Evolutionary conservation across 257 asterid species (phyloP).

Genomic region (Scutellaria minor): DNA sequence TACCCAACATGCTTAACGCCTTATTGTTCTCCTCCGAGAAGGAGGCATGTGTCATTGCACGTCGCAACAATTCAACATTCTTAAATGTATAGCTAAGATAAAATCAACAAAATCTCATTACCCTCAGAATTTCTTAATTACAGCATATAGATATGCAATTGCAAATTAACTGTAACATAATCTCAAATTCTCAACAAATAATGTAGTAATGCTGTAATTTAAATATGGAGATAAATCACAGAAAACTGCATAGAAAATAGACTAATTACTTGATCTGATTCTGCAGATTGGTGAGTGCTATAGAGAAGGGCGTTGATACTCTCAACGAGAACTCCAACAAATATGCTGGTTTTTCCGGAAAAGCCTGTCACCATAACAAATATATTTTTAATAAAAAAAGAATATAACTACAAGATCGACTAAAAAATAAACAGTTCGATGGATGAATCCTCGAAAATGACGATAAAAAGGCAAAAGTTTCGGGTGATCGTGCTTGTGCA

Average conservation of each 20-base stretch:
- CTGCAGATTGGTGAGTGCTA: conserved; percentile 65
- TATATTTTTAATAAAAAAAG: not conserved
- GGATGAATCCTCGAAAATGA: conserved; percentile 4
- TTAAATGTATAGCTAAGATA: conserved; percentile 60
- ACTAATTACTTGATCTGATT: conserved; percentile 53
- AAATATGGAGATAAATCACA: conserved; percentile 1
- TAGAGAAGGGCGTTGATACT: conserved; percentile 58
- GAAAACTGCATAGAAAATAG: not conserved
- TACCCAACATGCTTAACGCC: conserved; percentile 68
- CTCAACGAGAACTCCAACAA: conserved; percentile 20
- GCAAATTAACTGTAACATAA: not conserved
- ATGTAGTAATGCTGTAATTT: not conserved
- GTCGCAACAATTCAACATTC: conserved; percentile 55
- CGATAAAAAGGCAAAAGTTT: conserved; percentile 12
- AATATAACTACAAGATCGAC: not conserved
- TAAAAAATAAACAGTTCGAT: not conserved
- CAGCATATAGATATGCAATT: not conserved
- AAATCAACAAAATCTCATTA: not conserved
- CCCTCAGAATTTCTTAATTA: not conserved
- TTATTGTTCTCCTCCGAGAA: conserved; percentile 84
- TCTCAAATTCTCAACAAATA: not conserved
- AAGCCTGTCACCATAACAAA: conserved; percentile 36
- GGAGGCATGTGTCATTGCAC: conserved; percentile 82
- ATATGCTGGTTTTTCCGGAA: conserved; percentile 25
- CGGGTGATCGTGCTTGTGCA: conserved; percentile 12